A percentile compares a stretch with the other conserved stretches of the same genome.
phyloP scores from a whole-genome alignment of 2,329 filamentous ascomycete genomes.

The Colletotrichum sp. region DNA sequence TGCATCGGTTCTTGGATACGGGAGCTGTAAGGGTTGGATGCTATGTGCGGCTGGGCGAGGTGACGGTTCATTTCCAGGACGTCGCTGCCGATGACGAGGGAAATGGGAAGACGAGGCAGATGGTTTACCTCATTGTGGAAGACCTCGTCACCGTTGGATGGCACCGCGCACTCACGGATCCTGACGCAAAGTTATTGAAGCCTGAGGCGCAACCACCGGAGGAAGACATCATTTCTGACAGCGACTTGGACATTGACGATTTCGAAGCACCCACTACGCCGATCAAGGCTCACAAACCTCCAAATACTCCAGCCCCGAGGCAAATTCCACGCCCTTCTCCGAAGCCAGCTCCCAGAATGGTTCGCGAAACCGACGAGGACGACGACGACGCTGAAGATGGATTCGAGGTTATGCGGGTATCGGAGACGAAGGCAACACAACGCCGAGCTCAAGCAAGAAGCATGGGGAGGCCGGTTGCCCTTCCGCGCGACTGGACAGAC shows the following conservation, averaged over 20 bases:
- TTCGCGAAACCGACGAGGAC: constrained; percentile 14
- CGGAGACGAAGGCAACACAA: constrained; percentile 6
- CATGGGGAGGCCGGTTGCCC: constrained; percentile 31
- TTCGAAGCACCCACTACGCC: not conserved
- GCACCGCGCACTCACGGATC: constrained; percentile 32
- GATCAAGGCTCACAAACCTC: not conserved
- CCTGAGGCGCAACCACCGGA: not conserved
- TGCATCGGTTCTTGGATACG: constrained; percentile 53
- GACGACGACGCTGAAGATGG: constrained; percentile 26
- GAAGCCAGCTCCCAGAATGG: not conserved
- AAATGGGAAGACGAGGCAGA: constrained; percentile 21
- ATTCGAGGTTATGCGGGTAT: constrained; percentile 41
- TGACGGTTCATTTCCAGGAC: constrained; percentile 22
- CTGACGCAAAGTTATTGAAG: not conserved
- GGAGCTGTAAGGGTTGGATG: constrained; percentile 52
- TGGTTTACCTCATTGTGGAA: constrained; percentile 52
- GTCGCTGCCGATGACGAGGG: not conserved
- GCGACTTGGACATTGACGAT: constrained; percentile 17
- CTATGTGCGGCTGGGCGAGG: constrained; percentile 52
- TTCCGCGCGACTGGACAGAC: constrained; percentile 47
- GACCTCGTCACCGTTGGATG: constrained; percentile 53
- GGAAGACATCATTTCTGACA: constrained; percentile 4
- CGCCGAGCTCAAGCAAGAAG: not conserved
- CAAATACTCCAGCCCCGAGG: not conserved
- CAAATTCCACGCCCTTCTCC: not conserved